Percentiles rank a stretch among this genome's conserved stretches.
Conservation (phyloP, 75 land plant genomes). For the Sequoiadendron giganteum region DNA sequence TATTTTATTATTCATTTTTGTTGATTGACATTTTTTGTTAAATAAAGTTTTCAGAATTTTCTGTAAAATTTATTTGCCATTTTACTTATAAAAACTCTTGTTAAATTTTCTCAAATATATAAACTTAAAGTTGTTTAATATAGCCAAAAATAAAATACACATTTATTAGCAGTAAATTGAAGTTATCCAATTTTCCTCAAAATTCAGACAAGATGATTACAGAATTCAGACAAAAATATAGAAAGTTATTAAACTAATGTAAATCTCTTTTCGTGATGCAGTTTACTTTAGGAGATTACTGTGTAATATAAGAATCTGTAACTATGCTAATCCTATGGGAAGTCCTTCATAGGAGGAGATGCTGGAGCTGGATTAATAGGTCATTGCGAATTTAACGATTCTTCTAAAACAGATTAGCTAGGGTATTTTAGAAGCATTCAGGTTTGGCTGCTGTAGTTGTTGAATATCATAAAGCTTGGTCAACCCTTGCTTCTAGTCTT, state of each 20-base stretch:
- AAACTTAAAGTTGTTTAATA: too few relatives aligned
- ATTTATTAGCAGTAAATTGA: too few relatives aligned
- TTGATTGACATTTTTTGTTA: too few relatives aligned
- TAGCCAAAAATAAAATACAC: too few relatives aligned
- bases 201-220: background rate
- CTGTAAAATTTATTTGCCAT: too few relatives aligned
- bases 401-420: background rate
- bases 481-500: background rate
- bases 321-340: background rate
- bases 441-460: background rate
- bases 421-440: background rate
- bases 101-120: too few relatives aligned
- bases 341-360: background rate
- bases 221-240: background rate
- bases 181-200: too few relatives aligned
- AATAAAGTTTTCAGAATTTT: too few relatives aligned
- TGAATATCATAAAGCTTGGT: background rate
- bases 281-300: background rate
- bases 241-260: background rate
- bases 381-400: background rate
- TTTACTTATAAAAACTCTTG: too few relatives aligned
- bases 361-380: background rate
- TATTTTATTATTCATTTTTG: too few relatives aligned
- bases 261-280: background rate
- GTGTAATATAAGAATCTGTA: background rate